Conservation (phyloP, 768 basidiomycete species). For the Lentinula guzmanii region DNA sequence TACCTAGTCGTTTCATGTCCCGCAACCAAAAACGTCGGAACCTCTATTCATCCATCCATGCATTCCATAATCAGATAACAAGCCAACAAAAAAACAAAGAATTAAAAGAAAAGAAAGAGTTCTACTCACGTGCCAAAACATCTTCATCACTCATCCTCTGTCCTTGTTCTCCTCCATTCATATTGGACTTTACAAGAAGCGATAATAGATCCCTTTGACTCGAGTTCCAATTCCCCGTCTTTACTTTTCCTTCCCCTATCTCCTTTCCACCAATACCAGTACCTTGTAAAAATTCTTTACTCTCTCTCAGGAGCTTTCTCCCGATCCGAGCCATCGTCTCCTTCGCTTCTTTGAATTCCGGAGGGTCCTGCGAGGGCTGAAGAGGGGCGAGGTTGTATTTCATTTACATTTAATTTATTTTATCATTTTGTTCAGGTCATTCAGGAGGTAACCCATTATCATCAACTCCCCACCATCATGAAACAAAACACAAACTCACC, state of each 20-base stretch:
- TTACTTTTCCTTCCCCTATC: neutral
- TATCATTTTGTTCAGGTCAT: no score
- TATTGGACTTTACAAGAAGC: constrained; percentile 57
- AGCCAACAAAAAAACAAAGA: no score
- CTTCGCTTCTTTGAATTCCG: constrained; percentile 22
- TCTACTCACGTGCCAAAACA: constrained; percentile 40
- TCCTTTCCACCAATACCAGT: constrained; percentile 4
- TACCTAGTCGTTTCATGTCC: constrained; percentile 35
- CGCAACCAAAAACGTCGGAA: constrained; percentile 38
- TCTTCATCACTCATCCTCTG: constrained; percentile 59
- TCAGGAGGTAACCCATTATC: no score
- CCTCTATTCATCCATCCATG: constrained; percentile 22
- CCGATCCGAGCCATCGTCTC: constrained; percentile 46
- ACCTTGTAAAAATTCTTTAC: constrained; percentile 29
- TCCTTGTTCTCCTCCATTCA: constrained; percentile 52
- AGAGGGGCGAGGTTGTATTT: no score
- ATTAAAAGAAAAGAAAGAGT: neutral
- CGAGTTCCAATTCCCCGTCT: constrained; percentile 22
- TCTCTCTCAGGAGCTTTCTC: constrained; percentile 38
- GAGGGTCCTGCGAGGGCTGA: constrained; percentile 27
- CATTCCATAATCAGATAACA: neutral
- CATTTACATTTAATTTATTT: no score
- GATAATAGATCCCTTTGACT: constrained; percentile 48
- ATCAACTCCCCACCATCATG: no score
- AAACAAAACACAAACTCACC: constrained; percentile 19